These are phyloP conservation scores for Apophysomyces ossiformis DNA, from an alignment of 371 early-diverging fungal genomes.

Conservation along the genomic window DNA sequence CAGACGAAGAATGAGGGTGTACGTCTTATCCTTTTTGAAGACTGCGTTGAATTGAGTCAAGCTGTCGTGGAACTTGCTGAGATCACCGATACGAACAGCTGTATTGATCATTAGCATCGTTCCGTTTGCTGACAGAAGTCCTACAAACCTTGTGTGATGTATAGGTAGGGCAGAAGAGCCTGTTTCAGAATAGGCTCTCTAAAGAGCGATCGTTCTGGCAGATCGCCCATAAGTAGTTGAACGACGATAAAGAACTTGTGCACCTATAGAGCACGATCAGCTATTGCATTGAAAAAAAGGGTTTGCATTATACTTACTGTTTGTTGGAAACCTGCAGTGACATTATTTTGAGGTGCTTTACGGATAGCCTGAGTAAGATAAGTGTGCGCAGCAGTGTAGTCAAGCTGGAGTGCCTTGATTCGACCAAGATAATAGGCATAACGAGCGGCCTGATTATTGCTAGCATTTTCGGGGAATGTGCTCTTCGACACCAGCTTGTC, in stretches of 20 bases:
- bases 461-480: constrained; percentile 88
- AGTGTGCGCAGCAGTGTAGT: constrained; percentile 90
- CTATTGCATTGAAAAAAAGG: not conserved
- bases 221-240: constrained; percentile 96
- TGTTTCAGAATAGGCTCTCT: constrained; percentile 83
- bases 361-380: constrained; percentile 92
- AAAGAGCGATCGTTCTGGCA: constrained; percentile 94
- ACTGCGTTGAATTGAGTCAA: constrained; percentile 72
- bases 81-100: constrained; percentile 95
- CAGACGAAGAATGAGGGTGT: constrained; percentile 89
- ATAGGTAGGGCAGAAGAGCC: constrained; percentile 89
- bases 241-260: constrained; percentile 95
- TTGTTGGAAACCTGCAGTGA: constrained; percentile 95
- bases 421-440: constrained; percentile 95
- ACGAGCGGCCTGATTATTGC: constrained; percentile 93
- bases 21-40: constrained; percentile 89
- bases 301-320: constrained; percentile 52
- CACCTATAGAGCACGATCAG: constrained; percentile 48
- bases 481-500: constrained; percentile 94
- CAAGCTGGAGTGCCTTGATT: constrained; percentile 95
- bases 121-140: not conserved
- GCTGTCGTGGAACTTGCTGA: constrained; percentile 90
- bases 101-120: not conserved
- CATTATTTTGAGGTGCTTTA: constrained; percentile 89
- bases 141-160: constrained; percentile 81